These are phyloP conservation scores for Populus tremula DNA, from an alignment of 345 rosid genomes.

Conservation along the genomic window DNA sequence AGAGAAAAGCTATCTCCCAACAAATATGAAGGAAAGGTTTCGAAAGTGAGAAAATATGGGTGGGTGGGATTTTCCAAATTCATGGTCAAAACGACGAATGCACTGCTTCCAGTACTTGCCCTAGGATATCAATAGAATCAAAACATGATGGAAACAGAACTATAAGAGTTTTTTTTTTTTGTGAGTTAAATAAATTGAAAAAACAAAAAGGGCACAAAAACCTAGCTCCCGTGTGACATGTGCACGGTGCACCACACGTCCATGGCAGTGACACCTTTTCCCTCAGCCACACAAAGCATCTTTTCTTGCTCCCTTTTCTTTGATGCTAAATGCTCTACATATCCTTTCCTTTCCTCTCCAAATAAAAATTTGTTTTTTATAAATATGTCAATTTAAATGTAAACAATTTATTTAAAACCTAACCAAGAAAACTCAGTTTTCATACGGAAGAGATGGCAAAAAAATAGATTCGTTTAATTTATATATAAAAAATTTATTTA, in stretches of 20 bases:
- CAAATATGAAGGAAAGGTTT: neutral
- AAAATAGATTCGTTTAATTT: too few species aligned
- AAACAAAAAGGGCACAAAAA: neutral
- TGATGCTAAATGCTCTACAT: neutral
- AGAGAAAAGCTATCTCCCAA: neutral
- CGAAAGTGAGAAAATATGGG: neutral
- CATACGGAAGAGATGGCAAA: too few species aligned
- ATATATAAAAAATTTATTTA: too few species aligned
- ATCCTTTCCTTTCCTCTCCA: too few species aligned
- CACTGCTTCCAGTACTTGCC: neutral
- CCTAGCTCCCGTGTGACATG: neutral
- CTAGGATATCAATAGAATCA: neutral
- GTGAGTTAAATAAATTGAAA: neutral
- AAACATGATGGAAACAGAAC: neutral
- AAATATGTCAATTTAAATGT: too few species aligned
- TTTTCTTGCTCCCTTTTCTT: neutral
- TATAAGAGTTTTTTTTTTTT: neutral
- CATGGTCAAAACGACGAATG: neutral
- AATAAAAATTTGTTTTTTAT: too few species aligned
- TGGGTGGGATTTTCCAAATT: neutral
- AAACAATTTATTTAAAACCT: too few species aligned
- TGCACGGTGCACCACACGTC: neutral
- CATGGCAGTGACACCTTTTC: neutral
- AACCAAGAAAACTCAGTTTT: too few species aligned
- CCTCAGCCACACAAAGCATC: neutral